Evolutionary conservation across 2,329 filamentous ascomycete species (phyloP), one percentile per base, ranked within the genome.

Genomic region (Metarhizium guizhouense): DNA sequence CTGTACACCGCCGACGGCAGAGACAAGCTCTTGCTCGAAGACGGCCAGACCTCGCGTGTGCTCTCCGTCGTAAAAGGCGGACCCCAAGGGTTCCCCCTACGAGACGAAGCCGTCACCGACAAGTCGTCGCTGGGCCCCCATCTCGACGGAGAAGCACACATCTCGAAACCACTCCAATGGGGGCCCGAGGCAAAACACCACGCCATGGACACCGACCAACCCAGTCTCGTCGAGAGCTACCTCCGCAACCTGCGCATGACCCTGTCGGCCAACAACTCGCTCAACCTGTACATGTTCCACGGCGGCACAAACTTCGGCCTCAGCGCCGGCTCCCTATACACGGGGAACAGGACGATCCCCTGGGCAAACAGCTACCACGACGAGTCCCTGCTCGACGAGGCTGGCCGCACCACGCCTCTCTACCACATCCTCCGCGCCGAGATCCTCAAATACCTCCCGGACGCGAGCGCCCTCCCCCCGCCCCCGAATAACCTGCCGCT

Each of bases 261-360:
- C 67, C 73, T 51, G 61, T 61, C 62, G 2, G 68, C 67, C 29
- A 68, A 69, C 48, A 66, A 66, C 40, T 75, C 73, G 1, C 72
- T 79, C 55, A 76, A 71, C 61, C 58, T 78, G 54, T 78, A 76
- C 60, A 77, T 78, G 75, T 73, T 78, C 56, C 75, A 78, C 58
- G 76, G 76, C 4, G 76, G 75, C 0, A 78, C 75, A 2, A 78
- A 76, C 54, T 78, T 73, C 54, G 76, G 67, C 0, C 74, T 76
- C 57, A 63, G 70, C n/a, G 75, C 73, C 59, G 76, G 76, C 16
- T 73, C 72, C 3, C 61, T 73, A 6, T 4, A 20, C 42, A 69
- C 72, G 47, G 64, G 64, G 14, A 68, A 70, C 45, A 73, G 58
- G 75, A 42, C 65, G 20, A 71, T 75, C 50, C n/a, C 42, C 16